Evolutionary conservation across 2,329 filamentous ascomycete genomes (phyloP), one percentile per base, ranked within the genome.

Genomic region (Aspergillus niger): DNA sequence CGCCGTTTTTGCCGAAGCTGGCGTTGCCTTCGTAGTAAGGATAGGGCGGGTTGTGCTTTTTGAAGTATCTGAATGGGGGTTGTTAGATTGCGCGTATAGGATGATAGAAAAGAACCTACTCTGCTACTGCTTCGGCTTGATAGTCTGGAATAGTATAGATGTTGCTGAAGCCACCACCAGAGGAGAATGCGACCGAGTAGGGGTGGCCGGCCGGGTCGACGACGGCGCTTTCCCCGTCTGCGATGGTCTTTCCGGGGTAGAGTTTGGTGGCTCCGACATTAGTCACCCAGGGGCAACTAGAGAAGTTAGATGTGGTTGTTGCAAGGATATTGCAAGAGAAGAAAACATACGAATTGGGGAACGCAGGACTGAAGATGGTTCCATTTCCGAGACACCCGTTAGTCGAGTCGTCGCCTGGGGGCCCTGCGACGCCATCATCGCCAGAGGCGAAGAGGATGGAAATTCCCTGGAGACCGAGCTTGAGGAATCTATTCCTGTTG

Each of bases 141-240:
- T 60, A 60, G 17, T 56, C 52, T 0, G 58, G 58, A 28, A 60
- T 52, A 5, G 52, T 24, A 20, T 60, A 60, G 52, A 60, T 60
- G 7, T 60, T 60, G 32, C 58, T 60, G 58, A 60, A 60, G 15
- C 58, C 58, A 17, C 58, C 58, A 3, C 58, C 58, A 5, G 52
- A 60, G 10, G 58, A 36, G 32, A 28, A 60, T 1, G 44, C 54
- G n/a, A 44, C n/a, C 8, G 24, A 36, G 17, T 55, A 55, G 17
- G 39, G 53, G 39, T 47, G 13, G 24, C 58, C 58, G 1, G 2
- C 13, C 3, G 58, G 58, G 48, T 60, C 58, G 13, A 49, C 47
- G n/a, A 50, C 57, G 3, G 51, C 51, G 17, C 57, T 59, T 51
- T 59, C 57, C 4, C 50, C 50, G n/a, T 59, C 50, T 2, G 43